Evolutionary conservation across 2,329 filamentous ascomycete species (phyloP), one percentile per base, ranked within the genome.

Genomic region (Calonectria hongkongensis): DNA sequence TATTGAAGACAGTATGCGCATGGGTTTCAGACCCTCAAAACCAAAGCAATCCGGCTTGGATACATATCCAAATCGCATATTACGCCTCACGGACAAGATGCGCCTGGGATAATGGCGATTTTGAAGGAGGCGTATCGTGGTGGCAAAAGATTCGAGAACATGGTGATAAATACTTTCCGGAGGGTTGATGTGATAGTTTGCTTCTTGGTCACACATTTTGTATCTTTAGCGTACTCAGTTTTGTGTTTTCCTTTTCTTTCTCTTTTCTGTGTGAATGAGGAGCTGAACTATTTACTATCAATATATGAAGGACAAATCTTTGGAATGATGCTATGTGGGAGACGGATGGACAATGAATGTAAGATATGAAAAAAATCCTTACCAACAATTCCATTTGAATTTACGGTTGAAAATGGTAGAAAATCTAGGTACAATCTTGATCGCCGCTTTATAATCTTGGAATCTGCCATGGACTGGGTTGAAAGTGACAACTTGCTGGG

Each of bases 31-130:
- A 66, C 8, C 4, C 63, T 8, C 18, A 39, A 41, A 66, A 41
- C 15, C n/a, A n/a, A 21, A 4, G n/a, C 7, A 12, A 41, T 41
- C 1, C 21, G 12, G 6, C 45, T 21, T 66, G 63, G 63, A 18
- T n/a, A 6, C 47, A 66, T 66, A n/a, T 66, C 7, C 63, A 66
- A 27, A 5, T 66, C 18, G 33, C 51, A 56, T 56, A 36, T 56
- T 56, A 56, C 21, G 51, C 51, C 18, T 33, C 33, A 2, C 33
- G 21, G 12, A 18, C 51, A 13, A 28, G n/a, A n/a, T 39, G 51
- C 10, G 51, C 30, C 8, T 56, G 33, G 16, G n/a, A 18, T 3
- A 30, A 30, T 4, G 51, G 18, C 5, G 30, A 56, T 9, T 21
- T n/a, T 3, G 18, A 56, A 10, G n/a, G 6, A 2, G 51, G 30